Percentiles rank a stretch among this genome's conserved stretches.
Evolutionary conservation across 2,329 filamentous ascomycete genomes (phyloP).

Genomic region (Ceratocystis lukuohia): DNA sequence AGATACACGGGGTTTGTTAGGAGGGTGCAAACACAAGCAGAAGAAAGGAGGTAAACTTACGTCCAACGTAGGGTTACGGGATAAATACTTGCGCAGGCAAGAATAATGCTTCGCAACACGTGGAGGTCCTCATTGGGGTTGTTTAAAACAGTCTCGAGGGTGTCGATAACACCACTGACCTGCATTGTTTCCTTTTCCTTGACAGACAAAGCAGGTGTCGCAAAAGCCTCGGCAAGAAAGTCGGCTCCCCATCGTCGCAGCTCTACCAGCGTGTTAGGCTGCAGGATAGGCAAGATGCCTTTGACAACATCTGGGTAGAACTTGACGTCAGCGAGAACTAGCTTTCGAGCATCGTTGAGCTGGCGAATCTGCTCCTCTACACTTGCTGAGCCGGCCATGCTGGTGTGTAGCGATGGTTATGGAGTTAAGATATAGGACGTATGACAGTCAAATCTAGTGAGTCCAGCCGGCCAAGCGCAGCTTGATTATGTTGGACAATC

Average conservation of each 20-base stretch:
- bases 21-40: constrained; percentile 6
- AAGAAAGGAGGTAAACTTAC: constrained; percentile 45
- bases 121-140: constrained; percentile 61
- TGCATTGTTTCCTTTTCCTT: constrained; percentile 71
- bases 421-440: constrained; percentile 6
- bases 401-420: constrained; percentile 21
- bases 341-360: constrained; percentile 77
- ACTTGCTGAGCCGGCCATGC: constrained; percentile 44
- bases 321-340: constrained; percentile 72
- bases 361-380: constrained; percentile 70
- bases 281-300: constrained; percentile 84
- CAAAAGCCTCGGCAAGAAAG: constrained; percentile 90
- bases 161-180: constrained; percentile 57
- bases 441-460: background rate
- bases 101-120: constrained; percentile 75
- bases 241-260: constrained; percentile 91
- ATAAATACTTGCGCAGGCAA: constrained; percentile 85
- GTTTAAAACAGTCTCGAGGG: constrained; percentile 56
- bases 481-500: background rate
- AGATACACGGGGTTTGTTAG: background rate
- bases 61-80: constrained; percentile 84
- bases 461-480: background rate
- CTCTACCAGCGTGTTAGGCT: constrained; percentile 58
- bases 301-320: constrained; percentile 88
- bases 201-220: constrained; percentile 67